phyloP scores from a whole-genome alignment of 176 grass and related monocot species.

The Chloris gayana region DNA sequence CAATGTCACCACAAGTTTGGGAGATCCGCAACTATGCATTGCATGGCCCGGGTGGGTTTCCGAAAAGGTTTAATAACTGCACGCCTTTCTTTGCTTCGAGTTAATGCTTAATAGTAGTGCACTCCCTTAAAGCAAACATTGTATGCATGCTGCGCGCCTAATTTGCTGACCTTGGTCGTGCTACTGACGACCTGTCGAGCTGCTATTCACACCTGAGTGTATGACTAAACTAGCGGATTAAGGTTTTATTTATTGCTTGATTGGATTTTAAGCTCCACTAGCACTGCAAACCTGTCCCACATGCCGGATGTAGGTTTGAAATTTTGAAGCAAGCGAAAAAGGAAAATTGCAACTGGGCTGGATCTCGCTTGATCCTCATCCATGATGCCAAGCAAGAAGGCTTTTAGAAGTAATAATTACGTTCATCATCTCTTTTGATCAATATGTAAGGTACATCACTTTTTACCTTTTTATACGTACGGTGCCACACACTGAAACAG shows the following conservation, averaged over 20 bases:
- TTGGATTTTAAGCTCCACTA: slow-evolving; percentile 21
- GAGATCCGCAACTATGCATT: slow-evolving; percentile 42
- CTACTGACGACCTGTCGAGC: neutral
- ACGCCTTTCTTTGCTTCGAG: slow-evolving; percentile 29
- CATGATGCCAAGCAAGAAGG: neutral
- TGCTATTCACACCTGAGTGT: slow-evolving; percentile 45
- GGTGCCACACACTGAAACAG: neutral
- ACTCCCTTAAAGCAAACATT: slow-evolving; percentile 11
- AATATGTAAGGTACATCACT: neutral
- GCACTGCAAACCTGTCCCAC: slow-evolving; percentile 19
- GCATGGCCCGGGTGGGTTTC: neutral
- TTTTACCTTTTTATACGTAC: neutral
- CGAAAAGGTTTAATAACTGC: neutral
- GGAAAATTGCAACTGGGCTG: slow-evolving; percentile 28
- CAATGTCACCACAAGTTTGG: slow-evolving; percentile 32
- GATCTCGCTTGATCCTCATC: slow-evolving; percentile 30
- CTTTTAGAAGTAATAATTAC: neutral
- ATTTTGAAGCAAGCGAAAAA: neutral
- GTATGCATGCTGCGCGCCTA: slow-evolving; percentile 35
- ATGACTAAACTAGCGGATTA: slow-evolving; percentile 22
- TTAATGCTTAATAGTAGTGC: slow-evolving; percentile 8
- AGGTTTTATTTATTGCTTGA: neutral
- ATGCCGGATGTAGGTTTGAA: slow-evolving; percentile 33
- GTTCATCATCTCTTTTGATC: neutral
- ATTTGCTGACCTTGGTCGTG: slow-evolving; percentile 44